A percentile compares a stretch with the other conserved stretches of the same genome.
Conservation (phyloP, 768 basidiomycete genomes). For the Mycena olivaceomarginata region DNA sequence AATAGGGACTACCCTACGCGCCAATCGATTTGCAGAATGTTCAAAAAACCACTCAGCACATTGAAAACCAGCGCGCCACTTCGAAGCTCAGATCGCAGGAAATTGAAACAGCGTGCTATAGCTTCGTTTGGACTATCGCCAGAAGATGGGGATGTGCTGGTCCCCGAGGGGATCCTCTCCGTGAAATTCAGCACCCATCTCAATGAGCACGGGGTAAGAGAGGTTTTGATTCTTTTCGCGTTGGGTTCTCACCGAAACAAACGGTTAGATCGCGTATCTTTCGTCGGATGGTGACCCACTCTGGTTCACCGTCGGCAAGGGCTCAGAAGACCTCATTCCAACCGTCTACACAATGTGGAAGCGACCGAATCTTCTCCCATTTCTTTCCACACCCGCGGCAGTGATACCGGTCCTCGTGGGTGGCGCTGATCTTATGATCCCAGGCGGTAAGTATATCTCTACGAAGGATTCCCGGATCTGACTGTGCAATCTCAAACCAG, state of each 20-base stretch:
- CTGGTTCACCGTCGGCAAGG: slow-evolving; percentile 87
- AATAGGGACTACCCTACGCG: too few relatives aligned
- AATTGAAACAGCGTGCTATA: slow-evolving; percentile 77
- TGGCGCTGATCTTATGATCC: slow-evolving; percentile 94
- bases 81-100: slow-evolving; percentile 83
- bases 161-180: slow-evolving; percentile 83
- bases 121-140: slow-evolving; percentile 65
- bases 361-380: slow-evolving; percentile 78
- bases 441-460: slow-evolving; percentile 76
- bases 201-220: slow-evolving; percentile 79
- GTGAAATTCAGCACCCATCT: slow-evolving; percentile 81
- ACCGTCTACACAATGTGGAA: slow-evolving; percentile 91
- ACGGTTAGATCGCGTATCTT: slow-evolving; percentile 75
- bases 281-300: slow-evolving; percentile 82
- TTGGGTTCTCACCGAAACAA: slow-evolving; percentile 12
- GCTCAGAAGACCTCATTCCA: slow-evolving; percentile 81
- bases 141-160: slow-evolving; percentile 81
- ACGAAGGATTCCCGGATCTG: slow-evolving; percentile 22
- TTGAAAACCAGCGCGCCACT: slow-evolving; percentile 85
- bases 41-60: slow-evolving; percentile 84
- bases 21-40: slow-evolving; percentile 65
- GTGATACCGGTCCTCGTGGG: slow-evolving; percentile 79
- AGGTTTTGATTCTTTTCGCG: not conserved
- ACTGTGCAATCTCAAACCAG: slow-evolving; percentile 64
- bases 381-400: slow-evolving; percentile 44